Evolutionary conservation across 371 early-diverging fungal species (phyloP), one percentile per base, ranked within the genome.

Genomic region (Zancudomyces culisetae): DNA sequence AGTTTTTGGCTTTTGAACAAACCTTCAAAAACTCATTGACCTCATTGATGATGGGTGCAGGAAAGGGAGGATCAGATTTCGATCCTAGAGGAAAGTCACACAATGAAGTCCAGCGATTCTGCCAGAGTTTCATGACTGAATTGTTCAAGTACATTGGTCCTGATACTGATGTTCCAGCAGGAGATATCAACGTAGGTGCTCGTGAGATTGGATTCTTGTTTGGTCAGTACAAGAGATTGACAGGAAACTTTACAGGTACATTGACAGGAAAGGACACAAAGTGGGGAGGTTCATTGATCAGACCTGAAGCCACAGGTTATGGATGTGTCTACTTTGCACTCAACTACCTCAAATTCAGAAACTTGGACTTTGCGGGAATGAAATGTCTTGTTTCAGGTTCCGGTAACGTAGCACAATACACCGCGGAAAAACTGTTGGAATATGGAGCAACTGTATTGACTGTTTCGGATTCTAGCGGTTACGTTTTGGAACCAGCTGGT

Each of bases 1-100:
- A 68, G 62, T 68, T 68, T 58, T 61, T 68, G 41, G 68, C 68
- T 46, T 68, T 68, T 43, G 68, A 68, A 59, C 68, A 68, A 59
- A 68, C 60, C 42, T 67, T 67, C 63, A 67, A 67, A 62, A 67
- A 67, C 64, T 66, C 68, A 49, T 68, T 67, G 42, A 67, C 68
- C 30, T 62, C 68, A 12, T 58, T 67, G 43, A 68, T 63, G 67
- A 67, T 67, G 68, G 68, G 68, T 52, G 69, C 68, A 27, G 68
- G 64, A 40, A 67, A 67, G 62, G 68, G 68, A 29, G 68, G 68
- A 41, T 59, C 61, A 15, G 68, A 67, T 57, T 67, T 67, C 43
- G 55, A 68, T 43, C 68, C 68, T 35, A 61, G 62, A 41, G 68
- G 64, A 43, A 59, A 57, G 53, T 68, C 68, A 43, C 67, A 67